Conservation (phyloP, 2,329 filamentous ascomycete species). For the Fusarium cicatricum region DNA sequence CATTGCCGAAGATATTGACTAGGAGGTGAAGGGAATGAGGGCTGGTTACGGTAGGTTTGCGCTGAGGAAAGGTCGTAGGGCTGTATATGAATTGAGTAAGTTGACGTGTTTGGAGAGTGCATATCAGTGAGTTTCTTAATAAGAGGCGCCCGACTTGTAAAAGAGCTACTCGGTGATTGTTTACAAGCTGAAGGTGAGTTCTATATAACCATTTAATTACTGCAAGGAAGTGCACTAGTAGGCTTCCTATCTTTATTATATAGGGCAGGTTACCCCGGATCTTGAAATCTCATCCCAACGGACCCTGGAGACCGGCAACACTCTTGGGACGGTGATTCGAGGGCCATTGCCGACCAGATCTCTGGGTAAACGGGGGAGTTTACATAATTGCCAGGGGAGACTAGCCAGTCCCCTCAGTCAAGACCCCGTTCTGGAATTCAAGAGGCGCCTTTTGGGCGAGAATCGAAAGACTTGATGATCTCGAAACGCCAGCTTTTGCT, state of each 20-base stretch:
- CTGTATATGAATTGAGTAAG: no score
- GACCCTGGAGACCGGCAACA: background rate
- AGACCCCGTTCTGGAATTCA: slow-evolving; percentile 13
- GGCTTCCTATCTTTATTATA: no score
- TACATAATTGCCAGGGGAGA: background rate
- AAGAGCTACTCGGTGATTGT: background rate
- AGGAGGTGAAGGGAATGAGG: no score
- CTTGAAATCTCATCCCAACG: slow-evolving; percentile 1
- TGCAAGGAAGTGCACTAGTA: background rate
- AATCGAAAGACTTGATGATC: background rate
- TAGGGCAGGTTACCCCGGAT: slow-evolving; percentile 15
- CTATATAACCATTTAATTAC: background rate
- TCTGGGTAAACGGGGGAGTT: slow-evolving; percentile 33
- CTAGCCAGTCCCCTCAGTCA: background rate
- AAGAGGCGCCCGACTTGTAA: no score
- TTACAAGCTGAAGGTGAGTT: background rate
- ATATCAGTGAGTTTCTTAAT: no score
- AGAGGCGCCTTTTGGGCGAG: background rate
- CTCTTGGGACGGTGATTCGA: slow-evolving; percentile 28
- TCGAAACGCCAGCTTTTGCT: background rate
- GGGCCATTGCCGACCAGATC: slow-evolving; percentile 31
- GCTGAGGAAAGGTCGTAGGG: no score
- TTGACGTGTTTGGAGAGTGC: no score
- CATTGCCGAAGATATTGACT: no score
- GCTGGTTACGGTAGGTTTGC: no score